phyloP scores from a whole-genome alignment of 805 yeast genomes.

The Clavispora asparagi region DNA sequence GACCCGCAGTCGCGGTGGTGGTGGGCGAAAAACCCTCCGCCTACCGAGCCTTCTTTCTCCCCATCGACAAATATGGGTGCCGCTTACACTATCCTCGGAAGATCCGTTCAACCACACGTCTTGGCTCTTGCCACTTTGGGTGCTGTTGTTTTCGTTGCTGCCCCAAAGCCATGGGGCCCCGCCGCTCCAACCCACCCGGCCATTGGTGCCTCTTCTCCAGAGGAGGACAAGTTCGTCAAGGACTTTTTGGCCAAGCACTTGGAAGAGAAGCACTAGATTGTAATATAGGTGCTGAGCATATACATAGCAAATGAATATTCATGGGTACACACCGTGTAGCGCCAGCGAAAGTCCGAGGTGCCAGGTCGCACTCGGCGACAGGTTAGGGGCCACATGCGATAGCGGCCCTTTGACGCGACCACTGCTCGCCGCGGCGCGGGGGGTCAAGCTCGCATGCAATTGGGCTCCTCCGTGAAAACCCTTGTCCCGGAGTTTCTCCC shows the following conservation, averaged over 20 bases:
- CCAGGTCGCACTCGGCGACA: too few species aligned
- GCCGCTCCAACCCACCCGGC: constrained; percentile 59
- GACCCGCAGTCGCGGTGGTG: background rate
- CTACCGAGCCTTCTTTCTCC: background rate
- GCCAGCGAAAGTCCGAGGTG: too few species aligned
- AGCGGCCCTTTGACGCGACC: too few species aligned
- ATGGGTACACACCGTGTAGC: background rate
- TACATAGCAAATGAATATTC: background rate
- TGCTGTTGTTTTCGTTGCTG: constrained; percentile 53
- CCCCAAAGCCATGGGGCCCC: constrained; percentile 72
- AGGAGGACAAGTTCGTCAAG: constrained; percentile 81
- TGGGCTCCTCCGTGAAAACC: too few species aligned
- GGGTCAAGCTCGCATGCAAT: too few species aligned
- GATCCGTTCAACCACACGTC: constrained; percentile 74
- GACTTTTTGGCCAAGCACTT: constrained; percentile 55
- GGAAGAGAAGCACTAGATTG: constrained; percentile 13
- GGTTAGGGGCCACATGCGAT: too few species aligned
- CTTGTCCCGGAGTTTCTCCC: too few species aligned
- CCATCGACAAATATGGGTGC: constrained; percentile 58
- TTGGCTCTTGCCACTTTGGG: constrained; percentile 81
- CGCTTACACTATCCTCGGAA: constrained; percentile 82
- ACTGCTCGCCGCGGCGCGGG: too few species aligned
- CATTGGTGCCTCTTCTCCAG: constrained; percentile 73
- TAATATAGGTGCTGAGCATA: background rate
- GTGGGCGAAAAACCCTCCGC: background rate